These are phyloP conservation scores for Orbilia quercus DNA, from an alignment of 2,329 filamentous ascomycete species.

Conservation along the genomic window DNA sequence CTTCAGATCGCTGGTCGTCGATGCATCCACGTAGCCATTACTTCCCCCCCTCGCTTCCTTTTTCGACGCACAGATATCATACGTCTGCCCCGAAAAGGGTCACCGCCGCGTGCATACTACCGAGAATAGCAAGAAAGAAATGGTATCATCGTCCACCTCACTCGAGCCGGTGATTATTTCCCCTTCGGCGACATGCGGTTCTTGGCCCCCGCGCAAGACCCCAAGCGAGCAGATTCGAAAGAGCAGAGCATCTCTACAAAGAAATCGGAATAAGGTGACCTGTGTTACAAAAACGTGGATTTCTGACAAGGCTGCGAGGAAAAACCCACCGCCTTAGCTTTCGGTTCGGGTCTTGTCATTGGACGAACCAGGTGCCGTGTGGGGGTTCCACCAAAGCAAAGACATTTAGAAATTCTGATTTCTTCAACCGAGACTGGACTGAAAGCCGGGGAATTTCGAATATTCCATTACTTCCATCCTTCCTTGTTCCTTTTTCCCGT, in stretches of 20 bases:
- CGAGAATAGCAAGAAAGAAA: not conserved
- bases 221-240: no score
- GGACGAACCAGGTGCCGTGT: constrained; percentile 16
- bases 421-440: not conserved
- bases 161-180: constrained; percentile 24
- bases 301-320: constrained; percentile 4
- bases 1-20: constrained; percentile 10
- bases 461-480: not conserved
- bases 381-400: constrained; percentile 14
- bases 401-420: not conserved
- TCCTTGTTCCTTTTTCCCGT: not conserved
- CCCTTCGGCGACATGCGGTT: constrained; percentile 41
- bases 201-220: no score
- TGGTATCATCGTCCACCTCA: no score
- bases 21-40: constrained; percentile 41
- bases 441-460: constrained; percentile 26
- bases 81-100: not conserved
- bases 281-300: constrained; percentile 42
- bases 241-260: not conserved
- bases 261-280: no score
- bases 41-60: not conserved
- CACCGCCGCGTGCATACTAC: not conserved
- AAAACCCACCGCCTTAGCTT: constrained; percentile 38
- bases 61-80: not conserved
- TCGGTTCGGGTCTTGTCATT: constrained; percentile 40